Conservation (phyloP, 192 early-diverging fungal genomes). For the Pecoramyces ruminantium region DNA sequence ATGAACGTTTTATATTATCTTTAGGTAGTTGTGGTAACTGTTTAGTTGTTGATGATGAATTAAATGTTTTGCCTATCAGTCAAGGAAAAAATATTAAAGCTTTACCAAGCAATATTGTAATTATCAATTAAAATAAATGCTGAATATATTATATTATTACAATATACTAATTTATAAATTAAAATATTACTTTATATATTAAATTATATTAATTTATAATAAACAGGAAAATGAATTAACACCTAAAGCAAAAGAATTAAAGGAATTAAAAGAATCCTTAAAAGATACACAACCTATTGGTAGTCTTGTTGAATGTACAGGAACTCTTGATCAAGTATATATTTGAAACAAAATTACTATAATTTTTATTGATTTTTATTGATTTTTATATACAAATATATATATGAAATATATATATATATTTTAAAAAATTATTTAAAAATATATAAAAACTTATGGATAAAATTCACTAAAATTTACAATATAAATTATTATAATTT, state of each 20-base stretch:
- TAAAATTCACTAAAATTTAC: too few species aligned
- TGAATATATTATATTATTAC: too few species aligned
- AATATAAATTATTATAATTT: too few species aligned
- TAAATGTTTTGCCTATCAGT: conserved; percentile 90
- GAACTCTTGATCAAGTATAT: conserved; percentile 65
- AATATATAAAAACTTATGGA: too few species aligned
- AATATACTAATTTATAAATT: too few species aligned
- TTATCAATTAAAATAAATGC: conserved; percentile 10
- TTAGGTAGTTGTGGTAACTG: conserved; percentile 73
- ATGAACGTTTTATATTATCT: conserved; percentile 93
- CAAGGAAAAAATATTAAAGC: conserved; percentile 88
- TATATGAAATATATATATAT: too few species aligned
- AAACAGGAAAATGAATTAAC: conserved; percentile 10
- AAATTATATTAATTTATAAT: too few species aligned
- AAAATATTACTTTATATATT: too few species aligned
- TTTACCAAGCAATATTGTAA: conserved; percentile 33
- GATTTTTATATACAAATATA: too few species aligned
- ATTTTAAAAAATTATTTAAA: too few species aligned
- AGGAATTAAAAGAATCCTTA: conserved; percentile 67
- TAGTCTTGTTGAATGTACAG: conserved; percentile 55
- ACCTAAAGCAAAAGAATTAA: conserved; percentile 43
- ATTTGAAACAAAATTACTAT: neutral
- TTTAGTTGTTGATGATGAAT: conserved; percentile 91
- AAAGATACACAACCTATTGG: conserved; percentile 84
- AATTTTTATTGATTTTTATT: too few species aligned